phyloP scores from a whole-genome alignment of 257 asterid genomes.

The Solanum habrochaites region DNA sequence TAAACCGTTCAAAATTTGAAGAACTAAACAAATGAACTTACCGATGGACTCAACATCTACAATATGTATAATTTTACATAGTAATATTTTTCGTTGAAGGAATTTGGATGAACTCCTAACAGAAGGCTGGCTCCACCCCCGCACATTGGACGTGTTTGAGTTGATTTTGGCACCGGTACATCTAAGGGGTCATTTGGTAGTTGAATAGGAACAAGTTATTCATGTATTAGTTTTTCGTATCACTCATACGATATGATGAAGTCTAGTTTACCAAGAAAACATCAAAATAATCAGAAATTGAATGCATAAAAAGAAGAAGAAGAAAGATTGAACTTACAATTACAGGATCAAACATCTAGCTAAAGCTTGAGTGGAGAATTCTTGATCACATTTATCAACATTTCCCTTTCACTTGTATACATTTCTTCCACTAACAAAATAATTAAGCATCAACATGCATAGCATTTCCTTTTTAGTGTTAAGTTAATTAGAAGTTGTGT shows the following conservation, averaged over 20 bases:
- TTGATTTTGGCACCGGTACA: background rate
- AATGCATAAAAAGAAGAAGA: background rate
- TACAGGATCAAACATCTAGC: background rate
- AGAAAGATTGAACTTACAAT: background rate
- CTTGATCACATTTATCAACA: background rate
- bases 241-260: background rate
- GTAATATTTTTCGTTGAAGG: too few relatives aligned
- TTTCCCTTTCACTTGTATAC: conserved; percentile 2
- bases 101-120: too few relatives aligned
- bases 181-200: background rate
- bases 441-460: background rate
- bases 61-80: too few relatives aligned
- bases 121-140: too few relatives aligned
- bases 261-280: background rate
- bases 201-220: background rate
- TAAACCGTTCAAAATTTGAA: too few relatives aligned
- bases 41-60: too few relatives aligned
- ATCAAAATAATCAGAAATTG: background rate
- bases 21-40: too few relatives aligned
- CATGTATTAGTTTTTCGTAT: background rate
- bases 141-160: background rate
- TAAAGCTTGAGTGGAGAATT: background rate
- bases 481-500: conserved; percentile 54
- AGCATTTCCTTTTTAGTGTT: background rate
- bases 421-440: background rate